These are phyloP conservation scores for Balakata baccata DNA, from an alignment of 345 rosid species.

Conservation along the genomic window DNA sequence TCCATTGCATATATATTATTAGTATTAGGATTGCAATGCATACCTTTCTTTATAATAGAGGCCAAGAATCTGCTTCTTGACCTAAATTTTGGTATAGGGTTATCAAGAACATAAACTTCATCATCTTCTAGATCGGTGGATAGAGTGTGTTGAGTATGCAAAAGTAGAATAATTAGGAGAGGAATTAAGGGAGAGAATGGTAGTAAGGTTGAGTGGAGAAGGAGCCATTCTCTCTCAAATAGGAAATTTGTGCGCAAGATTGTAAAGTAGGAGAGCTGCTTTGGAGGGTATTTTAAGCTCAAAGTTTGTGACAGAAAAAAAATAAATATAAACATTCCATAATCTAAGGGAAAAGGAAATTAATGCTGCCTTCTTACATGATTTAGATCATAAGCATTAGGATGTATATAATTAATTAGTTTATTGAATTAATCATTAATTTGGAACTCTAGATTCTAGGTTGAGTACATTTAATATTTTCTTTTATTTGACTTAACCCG, in stretches of 20 bases:
- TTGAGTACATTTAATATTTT: not conserved
- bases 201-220: constrained; percentile 22
- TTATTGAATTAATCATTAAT: not conserved
- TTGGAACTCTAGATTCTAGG: constrained; percentile 20
- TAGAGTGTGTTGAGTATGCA: constrained; percentile 9
- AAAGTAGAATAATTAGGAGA: constrained; percentile 13
- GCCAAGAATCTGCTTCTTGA: constrained; percentile 39
- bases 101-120: constrained; percentile 37
- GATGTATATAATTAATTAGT: no score
- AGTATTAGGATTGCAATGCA: constrained; percentile 26
- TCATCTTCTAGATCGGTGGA: constrained; percentile 22
- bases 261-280: constrained; percentile 9
- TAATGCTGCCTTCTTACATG: not conserved
- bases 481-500: not conserved
- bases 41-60: constrained; percentile 42
- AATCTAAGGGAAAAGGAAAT: constrained; percentile 13
- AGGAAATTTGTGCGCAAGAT: not conserved
- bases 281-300: constrained; percentile 24
- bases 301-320: constrained; percentile 17
- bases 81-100: constrained; percentile 13
- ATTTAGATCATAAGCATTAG: not conserved
- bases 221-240: constrained; percentile 19
- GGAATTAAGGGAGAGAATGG: constrained; percentile 20
- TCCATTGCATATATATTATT: constrained; percentile 53
- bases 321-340: constrained; percentile 11